phyloP scores from a whole-genome alignment of 2,329 filamentous ascomycete genomes.

The Venturia carpophila region DNA sequence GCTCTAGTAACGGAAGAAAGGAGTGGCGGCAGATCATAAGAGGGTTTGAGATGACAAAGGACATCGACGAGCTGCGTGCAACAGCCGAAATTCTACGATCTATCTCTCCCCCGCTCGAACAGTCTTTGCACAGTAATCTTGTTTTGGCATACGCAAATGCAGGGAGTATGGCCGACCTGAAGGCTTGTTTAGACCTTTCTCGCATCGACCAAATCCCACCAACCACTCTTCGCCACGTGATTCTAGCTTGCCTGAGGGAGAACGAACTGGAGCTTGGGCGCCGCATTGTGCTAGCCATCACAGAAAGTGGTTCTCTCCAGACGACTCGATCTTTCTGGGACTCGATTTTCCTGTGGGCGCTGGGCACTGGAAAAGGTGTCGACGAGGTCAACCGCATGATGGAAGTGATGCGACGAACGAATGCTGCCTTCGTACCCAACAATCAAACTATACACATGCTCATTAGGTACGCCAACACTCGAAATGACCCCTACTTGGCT shows the following conservation, averaged over 20 bases:
- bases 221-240: not conserved
- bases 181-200: slow-evolving; percentile 1
- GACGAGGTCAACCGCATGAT: slow-evolving; percentile 70
- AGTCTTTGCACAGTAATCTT: not conserved
- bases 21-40: slow-evolving; percentile 6
- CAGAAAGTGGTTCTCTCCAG: slow-evolving; percentile 18
- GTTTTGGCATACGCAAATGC: not conserved
- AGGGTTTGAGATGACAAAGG: slow-evolving; percentile 1
- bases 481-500: slow-evolving; percentile 61
- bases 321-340: slow-evolving; percentile 55
- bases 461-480: slow-evolving; percentile 63
- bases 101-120: slow-evolving; percentile 2
- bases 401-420: slow-evolving; percentile 51
- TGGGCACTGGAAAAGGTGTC: slow-evolving; percentile 61
- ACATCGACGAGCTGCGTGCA: not conserved
- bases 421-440: slow-evolving; percentile 44
- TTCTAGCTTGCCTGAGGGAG: slow-evolving; percentile 13
- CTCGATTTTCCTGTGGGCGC: slow-evolving; percentile 66
- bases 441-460: slow-evolving; percentile 69
- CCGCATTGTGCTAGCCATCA: slow-evolving; percentile 43
- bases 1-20: not conserved
- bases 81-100: not conserved
- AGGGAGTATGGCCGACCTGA: not conserved
- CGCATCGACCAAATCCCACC: slow-evolving; percentile 1
- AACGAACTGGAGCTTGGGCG: slow-evolving; percentile 55